Percentiles rank a stretch among this genome's conserved stretches.
These are phyloP conservation scores for Magnaporthiopsis rhizophila DNA, from an alignment of 2,329 filamentous ascomycete genomes.

Conservation along the genomic window DNA sequence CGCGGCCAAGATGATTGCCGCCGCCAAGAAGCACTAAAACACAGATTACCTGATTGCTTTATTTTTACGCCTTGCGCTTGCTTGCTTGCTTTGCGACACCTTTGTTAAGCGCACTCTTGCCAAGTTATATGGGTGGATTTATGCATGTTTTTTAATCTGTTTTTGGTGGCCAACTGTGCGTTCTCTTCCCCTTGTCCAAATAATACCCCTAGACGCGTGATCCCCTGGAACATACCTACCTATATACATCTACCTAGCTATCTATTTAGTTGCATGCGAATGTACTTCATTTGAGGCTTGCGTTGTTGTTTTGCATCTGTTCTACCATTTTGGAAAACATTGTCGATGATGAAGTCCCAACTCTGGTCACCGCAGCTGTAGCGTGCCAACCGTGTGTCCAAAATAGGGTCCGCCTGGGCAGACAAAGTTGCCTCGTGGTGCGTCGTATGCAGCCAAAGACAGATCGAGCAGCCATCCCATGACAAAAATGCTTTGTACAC, in stretches of 20 bases:
- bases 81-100: not conserved
- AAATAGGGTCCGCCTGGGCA: not conserved
- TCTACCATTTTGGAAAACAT: too few relatives aligned
- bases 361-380: too few relatives aligned
- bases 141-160: not conserved
- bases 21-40: not conserved
- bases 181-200: not conserved
- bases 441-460: too few relatives aligned
- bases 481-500: too few relatives aligned
- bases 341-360: too few relatives aligned
- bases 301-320: not conserved
- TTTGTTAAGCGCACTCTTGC: not conserved
- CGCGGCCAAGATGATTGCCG: conserved; percentile 19
- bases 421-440: not conserved
- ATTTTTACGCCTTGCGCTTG: not conserved
- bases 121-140: not conserved
- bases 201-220: not conserved
- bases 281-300: not conserved
- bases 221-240: not conserved
- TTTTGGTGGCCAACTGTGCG: not conserved
- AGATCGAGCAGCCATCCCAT: too few relatives aligned
- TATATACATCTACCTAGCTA: not conserved
- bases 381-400: not conserved
- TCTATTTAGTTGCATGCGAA: not conserved
- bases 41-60: not conserved